Evolutionary conservation across 208 protist species (phyloP), one percentile per base, ranked within the genome.

Genomic region (Leishmania martiniquensis): DNA sequence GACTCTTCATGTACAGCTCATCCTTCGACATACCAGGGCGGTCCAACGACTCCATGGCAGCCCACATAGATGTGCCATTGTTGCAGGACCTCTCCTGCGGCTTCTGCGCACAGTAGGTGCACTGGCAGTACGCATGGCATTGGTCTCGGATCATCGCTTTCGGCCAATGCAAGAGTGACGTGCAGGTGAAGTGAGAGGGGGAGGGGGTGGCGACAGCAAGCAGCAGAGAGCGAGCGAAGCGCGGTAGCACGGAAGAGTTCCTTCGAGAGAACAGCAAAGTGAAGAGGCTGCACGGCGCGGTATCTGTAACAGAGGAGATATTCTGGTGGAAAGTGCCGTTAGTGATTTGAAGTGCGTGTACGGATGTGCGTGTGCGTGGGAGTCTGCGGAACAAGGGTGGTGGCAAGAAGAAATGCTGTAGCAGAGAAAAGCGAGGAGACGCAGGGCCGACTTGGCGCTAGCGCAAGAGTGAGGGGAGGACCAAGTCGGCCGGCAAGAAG

Each of bases 111-210:
- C 93, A 97, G 77, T 88, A 92, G n/a, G 85, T 83, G 79, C 93
- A 97, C 75, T 90, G 89, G 82, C 93, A 97, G 81, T 88, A 95
- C 4, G 89, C 86, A 57, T 88, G 84, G 83, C 89, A 94, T 84
- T 97, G 93, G 66, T 92, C 82, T 42, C 84, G 90, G 72, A 97
- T 89, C 93, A 97, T 95, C 59, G 22, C 69, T 57, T 29, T 69
- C 39, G 42, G 22, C 10, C 4, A 25, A 6, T 12, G 25, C 20
- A 25, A 32, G 68, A n/a, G 65, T 10, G 42, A 70, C 12, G 17
- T 29, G 37, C 17, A 70, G 42, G n/a, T n/a, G n/a, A 44, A 25
- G 12, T 29, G 66, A 15, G 37, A 29, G 5, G n/a, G 47, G 39
- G 44, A 2, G n/a, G 37, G 10, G 66, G 44, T 7, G 0, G 3